These are phyloP conservation scores for Amanita pseudoporphyria DNA, from an alignment of 768 basidiomycete species.

Conservation along the genomic window DNA sequence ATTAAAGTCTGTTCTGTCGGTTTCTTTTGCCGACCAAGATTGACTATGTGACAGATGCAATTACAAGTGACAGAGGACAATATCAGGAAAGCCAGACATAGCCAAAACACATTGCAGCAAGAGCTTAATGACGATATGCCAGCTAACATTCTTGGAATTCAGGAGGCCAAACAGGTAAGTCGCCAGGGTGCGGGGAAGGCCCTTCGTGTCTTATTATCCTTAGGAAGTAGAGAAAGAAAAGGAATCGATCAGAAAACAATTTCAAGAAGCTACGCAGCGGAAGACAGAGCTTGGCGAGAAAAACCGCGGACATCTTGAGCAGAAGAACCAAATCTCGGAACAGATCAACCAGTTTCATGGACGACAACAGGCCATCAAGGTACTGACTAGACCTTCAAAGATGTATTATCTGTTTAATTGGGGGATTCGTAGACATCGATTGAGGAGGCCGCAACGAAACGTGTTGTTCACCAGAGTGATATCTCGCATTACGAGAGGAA, in stretches of 20 bases:
- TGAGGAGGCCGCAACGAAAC: constrained; percentile 35
- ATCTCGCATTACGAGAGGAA: constrained; percentile 43
- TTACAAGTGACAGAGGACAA: constrained; percentile 18
- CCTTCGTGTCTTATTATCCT: background rate
- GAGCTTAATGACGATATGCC: constrained; percentile 67
- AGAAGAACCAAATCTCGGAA: constrained; percentile 35
- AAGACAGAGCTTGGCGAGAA: constrained; percentile 38
- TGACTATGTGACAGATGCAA: constrained; percentile 7
- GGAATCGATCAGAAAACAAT: constrained; percentile 36
- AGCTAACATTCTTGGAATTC: constrained; percentile 46
- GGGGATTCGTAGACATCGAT: constrained; percentile 33
- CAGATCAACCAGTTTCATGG: constrained; percentile 45
- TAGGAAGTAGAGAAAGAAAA: constrained; percentile 53
- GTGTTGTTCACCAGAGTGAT: constrained; percentile 40
- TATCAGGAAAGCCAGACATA: constrained; percentile 22
- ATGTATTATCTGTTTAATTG: background rate
- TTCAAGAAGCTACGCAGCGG: constrained; percentile 30
- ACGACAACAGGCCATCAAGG: constrained; percentile 30
- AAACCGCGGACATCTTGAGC: constrained; percentile 31
- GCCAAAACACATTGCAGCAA: constrained; percentile 34
- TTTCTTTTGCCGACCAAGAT: constrained; percentile 12
- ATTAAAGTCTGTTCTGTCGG: constrained; percentile 22
- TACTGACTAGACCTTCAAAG: constrained; percentile 19
- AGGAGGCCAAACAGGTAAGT: constrained; percentile 44
- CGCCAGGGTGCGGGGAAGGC: no score